A percentile compares a stretch with the other conserved stretches of the same genome.
Conservation (phyloP, 495 filamentous ascomycete genomes). For the Pseudoneurospora amorphoporcata region DNA sequence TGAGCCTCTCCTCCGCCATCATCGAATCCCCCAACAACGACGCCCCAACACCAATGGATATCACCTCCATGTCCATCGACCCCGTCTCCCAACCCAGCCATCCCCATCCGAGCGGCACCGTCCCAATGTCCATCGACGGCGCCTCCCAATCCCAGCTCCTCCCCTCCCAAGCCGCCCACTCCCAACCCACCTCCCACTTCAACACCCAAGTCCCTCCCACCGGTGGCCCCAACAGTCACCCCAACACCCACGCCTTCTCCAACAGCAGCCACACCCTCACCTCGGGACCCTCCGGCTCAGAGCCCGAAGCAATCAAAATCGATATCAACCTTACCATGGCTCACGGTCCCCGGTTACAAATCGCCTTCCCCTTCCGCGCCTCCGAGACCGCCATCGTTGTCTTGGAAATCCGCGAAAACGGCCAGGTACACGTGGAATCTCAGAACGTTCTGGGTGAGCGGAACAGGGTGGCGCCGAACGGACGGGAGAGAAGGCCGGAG, state of each 20-base stretch:
- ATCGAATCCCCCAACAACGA: not conserved
- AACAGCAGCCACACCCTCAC: not conserved
- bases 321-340: slow-evolving; percentile 40
- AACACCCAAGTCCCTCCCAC: not conserved
- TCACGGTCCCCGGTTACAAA: slow-evolving; percentile 34
- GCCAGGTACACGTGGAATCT: slow-evolving; percentile 37
- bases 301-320: slow-evolving; percentile 19
- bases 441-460: slow-evolving; percentile 30
- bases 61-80: not conserved
- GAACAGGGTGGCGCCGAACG: slow-evolving; percentile 11
- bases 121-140: slow-evolving; percentile 3
- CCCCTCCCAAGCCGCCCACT: not conserved
- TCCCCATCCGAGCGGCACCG: slow-evolving; percentile 39
- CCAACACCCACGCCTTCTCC: not conserved
- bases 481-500: slow-evolving; percentile 11
- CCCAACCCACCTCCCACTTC: not conserved
- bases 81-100: slow-evolving; percentile 6
- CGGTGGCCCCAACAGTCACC: not conserved
- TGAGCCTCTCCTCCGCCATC: slow-evolving; percentile 6
- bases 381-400: slow-evolving; percentile 31
- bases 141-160: not conserved
- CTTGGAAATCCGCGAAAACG: slow-evolving; percentile 55
- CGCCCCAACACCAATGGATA: not conserved
- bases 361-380: slow-evolving; percentile 39
- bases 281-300: not conserved